Base-by-base conservation (phyloP, 495 filamentous ascomycete genomes). In the Ramalina peruviana region DNA sequence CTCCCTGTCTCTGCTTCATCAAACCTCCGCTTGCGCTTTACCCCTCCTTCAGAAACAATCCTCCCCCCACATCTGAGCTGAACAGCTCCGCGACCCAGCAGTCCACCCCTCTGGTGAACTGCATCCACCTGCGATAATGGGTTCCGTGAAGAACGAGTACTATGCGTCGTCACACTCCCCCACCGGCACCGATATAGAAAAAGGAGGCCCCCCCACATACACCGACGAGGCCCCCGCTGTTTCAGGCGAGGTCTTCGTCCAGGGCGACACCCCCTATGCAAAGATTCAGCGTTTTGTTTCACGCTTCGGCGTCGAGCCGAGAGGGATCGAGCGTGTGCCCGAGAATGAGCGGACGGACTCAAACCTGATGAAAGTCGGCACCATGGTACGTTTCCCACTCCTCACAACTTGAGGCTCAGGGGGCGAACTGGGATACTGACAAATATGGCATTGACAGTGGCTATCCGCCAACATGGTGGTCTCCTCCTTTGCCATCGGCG, bases 381-480 rank as follows among this genome's bases (percentile, higher is more conserved):
- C 81, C 41, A 76, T 90, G 80, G 85, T 88, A 73, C 57, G 73
- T 21, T 19, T 30, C 41, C 12, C 12, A 10, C 7, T n/a, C 12
- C 25, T 16, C 15, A 39, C 20, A 16, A 23, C 39, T 6, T 42
- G 37, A 36, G 43, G 11, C 41, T 40, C 6, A 30, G 23, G 20
- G 9, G 12, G 17, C 13, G n/a, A 17, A 27, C 0, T 17, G 25
- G 25, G 9, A 11, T 6, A 41, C 36, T 49, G 47, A 42, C 36
- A 9, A 17, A 30, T 54, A 7, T 49, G 43, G 12, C 42, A 1
- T 27, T 36, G 36, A 56, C 59, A 88, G 86, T 90, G 86, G 86
- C 63, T 88, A 45, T 82, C 85, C 1, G 82, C 83, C 52, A 90
- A 90, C 65, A 83, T 90, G 81, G 82, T 86, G 46, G 80, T 88